Evolutionary conservation across 2,329 filamentous ascomycete genomes (phyloP), one percentile per base, ranked within the genome.

Genomic region (Ceratocystis ficicola): DNA sequence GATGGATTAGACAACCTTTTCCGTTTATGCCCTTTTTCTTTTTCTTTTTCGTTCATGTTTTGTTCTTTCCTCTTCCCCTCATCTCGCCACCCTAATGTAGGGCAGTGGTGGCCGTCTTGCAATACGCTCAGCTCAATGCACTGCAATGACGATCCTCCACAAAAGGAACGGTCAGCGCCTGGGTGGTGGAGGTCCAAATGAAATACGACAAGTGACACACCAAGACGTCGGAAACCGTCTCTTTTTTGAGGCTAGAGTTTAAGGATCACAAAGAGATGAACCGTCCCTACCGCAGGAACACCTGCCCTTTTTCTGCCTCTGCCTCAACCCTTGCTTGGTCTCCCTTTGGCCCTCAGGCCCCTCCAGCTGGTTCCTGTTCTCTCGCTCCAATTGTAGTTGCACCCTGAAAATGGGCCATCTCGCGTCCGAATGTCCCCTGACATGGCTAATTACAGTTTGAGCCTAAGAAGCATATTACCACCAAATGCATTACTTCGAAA

Each of bases 101-200:
- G 52, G 50, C 15, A 28, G 10, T 22, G 15, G 10, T 28, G 52
- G 10, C 22, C 28, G 52, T 57, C 52, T 57, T 28, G 30, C 12
- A 32, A 22, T 57, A 57, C n/a, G 12, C 52, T 57, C 52, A 57
- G 52, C 52, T 57, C 52, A 57, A 57, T 57, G 52, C 52, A 57
- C 8, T 57, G 28, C 25, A 57, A 32, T 57, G 52, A 28, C 25
- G 52, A 57, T 57, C 52, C 52, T 57, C 22, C 30, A 30, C 25
- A 15, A 32, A 32, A 57, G 28, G 15, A 28, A 57, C 22, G 48
- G n/a, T 12, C 48, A 22, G 22, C 2, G 48, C 7, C 48, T 52
- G 48, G 48, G 15, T 28, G 22, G 8, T n/a, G 1, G 52, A 57
- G 25, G 52, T 5, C 20, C 48, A 22, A 22, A 50, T 50, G 12